Evolutionary conservation across 2,329 filamentous ascomycete genomes (phyloP).

Genomic region (Venturiaceae sp.): DNA sequence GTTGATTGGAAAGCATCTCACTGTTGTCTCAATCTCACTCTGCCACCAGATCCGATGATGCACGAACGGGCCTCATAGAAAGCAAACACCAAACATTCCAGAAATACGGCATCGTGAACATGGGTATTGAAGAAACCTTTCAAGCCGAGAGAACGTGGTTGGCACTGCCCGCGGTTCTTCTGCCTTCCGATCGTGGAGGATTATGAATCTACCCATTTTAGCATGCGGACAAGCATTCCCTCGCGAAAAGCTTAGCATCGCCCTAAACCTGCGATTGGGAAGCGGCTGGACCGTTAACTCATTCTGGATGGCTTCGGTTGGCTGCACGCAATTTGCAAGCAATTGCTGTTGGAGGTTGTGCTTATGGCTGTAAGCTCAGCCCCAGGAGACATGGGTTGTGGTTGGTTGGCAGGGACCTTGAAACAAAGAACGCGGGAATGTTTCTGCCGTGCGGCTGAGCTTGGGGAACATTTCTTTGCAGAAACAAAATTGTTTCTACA

Average conservation of each 20-base stretch:
- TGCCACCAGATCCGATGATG: neutral
- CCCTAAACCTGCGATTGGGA: neutral
- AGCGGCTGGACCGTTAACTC: neutral
- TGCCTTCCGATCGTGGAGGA: neutral
- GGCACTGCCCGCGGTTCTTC: neutral
- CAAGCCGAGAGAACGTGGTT: neutral
- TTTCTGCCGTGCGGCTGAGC: neutral
- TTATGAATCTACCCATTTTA: neutral
- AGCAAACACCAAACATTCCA: neutral
- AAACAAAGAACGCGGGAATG: neutral
- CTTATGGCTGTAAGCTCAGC: neutral
- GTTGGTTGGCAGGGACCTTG: neutral
- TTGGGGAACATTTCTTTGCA: neutral
- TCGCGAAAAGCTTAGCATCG: neutral
- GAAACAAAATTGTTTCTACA: neutral
- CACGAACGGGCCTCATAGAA: neutral
- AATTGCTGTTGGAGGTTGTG: neutral
- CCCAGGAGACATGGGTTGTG: neutral
- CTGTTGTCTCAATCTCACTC: no score
- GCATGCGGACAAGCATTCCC: neutral
- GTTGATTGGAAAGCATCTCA: neutral
- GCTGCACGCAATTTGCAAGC: neutral
- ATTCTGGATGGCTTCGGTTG: neutral
- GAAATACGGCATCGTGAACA: neutral
- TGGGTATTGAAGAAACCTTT: neutral